A percentile compares a stretch with the other conserved stretches of the same genome.
Conservation (phyloP, 345 rosid genomes). For the Citrus australasica region DNA sequence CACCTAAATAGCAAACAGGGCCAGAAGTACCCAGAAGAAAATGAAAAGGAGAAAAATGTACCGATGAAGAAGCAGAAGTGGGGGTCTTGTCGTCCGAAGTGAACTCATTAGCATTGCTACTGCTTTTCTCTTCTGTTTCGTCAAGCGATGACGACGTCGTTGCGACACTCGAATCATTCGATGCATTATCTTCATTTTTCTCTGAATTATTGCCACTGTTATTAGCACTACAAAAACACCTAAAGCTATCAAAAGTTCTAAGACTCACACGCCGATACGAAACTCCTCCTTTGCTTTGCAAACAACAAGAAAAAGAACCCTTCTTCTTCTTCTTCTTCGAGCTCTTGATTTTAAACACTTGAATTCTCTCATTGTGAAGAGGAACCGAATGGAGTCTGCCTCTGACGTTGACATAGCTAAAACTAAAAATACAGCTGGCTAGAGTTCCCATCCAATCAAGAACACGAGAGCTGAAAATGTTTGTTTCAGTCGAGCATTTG, state of each 20-base stretch:
- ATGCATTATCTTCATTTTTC: slow-evolving; percentile 14
- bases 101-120: slow-evolving; percentile 34
- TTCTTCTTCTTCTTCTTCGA: not conserved
- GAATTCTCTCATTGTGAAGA: slow-evolving; percentile 13
- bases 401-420: slow-evolving; percentile 33
- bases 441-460: slow-evolving; percentile 59
- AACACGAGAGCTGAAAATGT: not conserved
- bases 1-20: no score
- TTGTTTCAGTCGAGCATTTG: not conserved
- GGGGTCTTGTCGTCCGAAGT: slow-evolving; percentile 44
- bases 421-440: slow-evolving; percentile 38
- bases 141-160: slow-evolving; percentile 28
- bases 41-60: slow-evolving; percentile 15
- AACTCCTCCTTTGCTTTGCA: slow-evolving; percentile 13
- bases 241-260: slow-evolving; percentile 23
- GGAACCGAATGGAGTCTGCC: slow-evolving; percentile 32
- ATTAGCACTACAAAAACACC: slow-evolving; percentile 39
- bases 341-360: slow-evolving; percentile 12
- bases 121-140: slow-evolving; percentile 35
- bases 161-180: slow-evolving; percentile 37
- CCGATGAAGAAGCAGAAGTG: slow-evolving; percentile 53
- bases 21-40: not conserved
- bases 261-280: slow-evolving; percentile 10
- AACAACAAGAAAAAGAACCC: slow-evolving; percentile 22
- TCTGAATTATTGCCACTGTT: slow-evolving; percentile 19